These are phyloP conservation scores for Monosporascus sp. DNA, from an alignment of 2,329 filamentous ascomycete species.

Conservation along the genomic window DNA sequence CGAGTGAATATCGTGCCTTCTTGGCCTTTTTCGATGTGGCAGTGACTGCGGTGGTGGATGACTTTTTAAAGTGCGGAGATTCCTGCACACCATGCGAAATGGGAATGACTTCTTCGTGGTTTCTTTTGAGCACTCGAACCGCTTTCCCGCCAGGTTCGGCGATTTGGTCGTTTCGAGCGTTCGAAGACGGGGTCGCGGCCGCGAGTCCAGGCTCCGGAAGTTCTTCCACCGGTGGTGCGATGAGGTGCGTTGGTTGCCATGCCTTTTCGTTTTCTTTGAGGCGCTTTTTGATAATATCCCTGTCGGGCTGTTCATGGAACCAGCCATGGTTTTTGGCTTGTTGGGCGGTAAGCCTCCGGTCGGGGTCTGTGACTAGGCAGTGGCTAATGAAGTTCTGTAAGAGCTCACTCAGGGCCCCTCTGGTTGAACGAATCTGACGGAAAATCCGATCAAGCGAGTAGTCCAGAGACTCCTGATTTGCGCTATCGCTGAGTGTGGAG, in stretches of 20 bases:
- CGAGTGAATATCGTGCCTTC: too few species aligned
- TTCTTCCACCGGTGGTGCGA: conserved; percentile 19
- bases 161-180: background rate
- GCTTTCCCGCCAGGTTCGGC: too few species aligned
- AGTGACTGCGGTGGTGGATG: too few species aligned
- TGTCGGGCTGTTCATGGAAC: conserved; percentile 22
- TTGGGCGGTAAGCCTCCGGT: conserved; percentile 27
- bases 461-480: conserved; percentile 17
- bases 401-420: conserved; percentile 8
- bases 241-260: conserved; percentile 15
- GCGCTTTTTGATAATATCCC: conserved; percentile 1
- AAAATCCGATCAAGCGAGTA: conserved; percentile 8
- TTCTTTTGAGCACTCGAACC: background rate
- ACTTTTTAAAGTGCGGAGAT: too few species aligned
- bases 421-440: conserved; percentile 1
- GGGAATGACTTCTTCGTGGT: background rate
- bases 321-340: conserved; percentile 31
- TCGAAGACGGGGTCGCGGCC: too few species aligned
- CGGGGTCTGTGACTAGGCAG: conserved; percentile 29
- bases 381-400: conserved; percentile 28
- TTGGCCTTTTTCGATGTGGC: too few species aligned
- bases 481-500: conserved; percentile 16
- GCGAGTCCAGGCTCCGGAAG: conserved; percentile 8
- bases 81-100: too few species aligned
- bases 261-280: conserved; percentile 4